Conservation (phyloP, 2,329 filamentous ascomycete species). For the Mariannaea sp. region DNA sequence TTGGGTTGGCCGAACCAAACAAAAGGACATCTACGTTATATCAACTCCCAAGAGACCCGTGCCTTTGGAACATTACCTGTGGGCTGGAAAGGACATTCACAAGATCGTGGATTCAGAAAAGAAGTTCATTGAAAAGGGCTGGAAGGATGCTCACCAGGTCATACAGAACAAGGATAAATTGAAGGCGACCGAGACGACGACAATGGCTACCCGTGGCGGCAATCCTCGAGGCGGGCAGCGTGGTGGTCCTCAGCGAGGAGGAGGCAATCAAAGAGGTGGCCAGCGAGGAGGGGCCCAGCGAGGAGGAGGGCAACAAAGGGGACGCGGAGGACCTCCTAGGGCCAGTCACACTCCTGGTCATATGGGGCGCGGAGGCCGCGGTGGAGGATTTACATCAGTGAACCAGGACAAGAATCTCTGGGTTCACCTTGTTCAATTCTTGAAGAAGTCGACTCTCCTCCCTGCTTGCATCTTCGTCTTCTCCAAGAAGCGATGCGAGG, state of each 20-base stretch:
- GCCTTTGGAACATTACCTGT: conserved; percentile 93
- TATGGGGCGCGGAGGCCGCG: conserved; percentile 85
- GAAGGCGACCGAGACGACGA: conserved; percentile 48
- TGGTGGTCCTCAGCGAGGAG: conserved; percentile 44
- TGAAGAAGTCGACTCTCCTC: conserved; percentile 84
- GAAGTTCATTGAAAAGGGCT: conserved; percentile 87
- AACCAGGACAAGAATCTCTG: conserved; percentile 96
- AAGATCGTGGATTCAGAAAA: conserved; percentile 96
- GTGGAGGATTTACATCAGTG: conserved; percentile 83
- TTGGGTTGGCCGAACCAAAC: conserved; percentile 97
- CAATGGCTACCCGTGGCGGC: conserved; percentile 46
- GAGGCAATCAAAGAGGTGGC: conserved; percentile 52
- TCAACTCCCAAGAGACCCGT: conserved; percentile 95
- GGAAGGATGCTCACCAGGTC: conserved; percentile 89
- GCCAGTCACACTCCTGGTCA: conserved; percentile 74
- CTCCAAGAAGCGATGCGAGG: conserved; percentile 95
- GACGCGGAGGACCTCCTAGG: conserved; percentile 57
- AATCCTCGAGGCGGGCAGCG: conserved; percentile 45
- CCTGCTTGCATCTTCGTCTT: conserved; percentile 98
- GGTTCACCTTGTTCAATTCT: conserved; percentile 92
- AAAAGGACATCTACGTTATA: conserved; percentile 98
- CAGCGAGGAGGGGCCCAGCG: conserved; percentile 54
- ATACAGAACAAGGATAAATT: conserved; percentile 82
- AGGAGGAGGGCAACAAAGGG: conserved; percentile 55
- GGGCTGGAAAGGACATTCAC: conserved; percentile 89